Conservation (phyloP, 371 early-diverging fungal species). For the Mortierella sp. region DNA sequence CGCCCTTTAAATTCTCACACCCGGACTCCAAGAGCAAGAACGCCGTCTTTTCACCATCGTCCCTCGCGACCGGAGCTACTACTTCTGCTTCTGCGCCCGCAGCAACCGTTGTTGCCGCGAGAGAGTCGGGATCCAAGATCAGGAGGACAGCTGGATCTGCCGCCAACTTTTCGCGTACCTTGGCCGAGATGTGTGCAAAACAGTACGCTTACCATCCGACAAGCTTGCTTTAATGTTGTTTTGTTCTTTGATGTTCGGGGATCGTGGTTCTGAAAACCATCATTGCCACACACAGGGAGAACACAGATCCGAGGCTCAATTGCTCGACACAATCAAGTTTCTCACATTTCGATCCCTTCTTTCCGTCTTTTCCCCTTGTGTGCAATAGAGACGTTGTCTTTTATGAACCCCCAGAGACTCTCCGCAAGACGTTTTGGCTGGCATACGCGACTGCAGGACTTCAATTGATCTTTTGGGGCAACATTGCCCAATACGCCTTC, state of each 20-base stretch:
- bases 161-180: constrained; percentile 33
- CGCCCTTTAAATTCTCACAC: constrained; percentile 47
- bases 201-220: constrained; percentile 35
- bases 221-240: background rate
- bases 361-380: background rate
- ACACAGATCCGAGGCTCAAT: background rate
- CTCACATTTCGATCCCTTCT: background rate
- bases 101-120: constrained; percentile 10
- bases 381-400: constrained; percentile 39
- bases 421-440: constrained; percentile 46
- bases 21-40: constrained; percentile 37
- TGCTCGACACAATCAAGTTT: background rate
- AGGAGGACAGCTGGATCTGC: constrained; percentile 11
- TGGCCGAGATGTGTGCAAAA: constrained; percentile 55
- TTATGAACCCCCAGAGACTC: constrained; percentile 42
- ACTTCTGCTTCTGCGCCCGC: background rate
- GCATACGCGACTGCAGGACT: constrained; percentile 53
- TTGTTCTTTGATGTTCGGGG: background rate
- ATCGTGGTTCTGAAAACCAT: background rate
- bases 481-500: constrained; percentile 54
- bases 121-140: constrained; percentile 14
- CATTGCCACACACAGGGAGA: background rate
- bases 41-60: constrained; percentile 34
- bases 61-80: constrained; percentile 14
- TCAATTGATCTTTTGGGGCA: constrained; percentile 54